Evolutionary conservation across 306 rosid genomes (phyloP).

Genomic region (Vigna trinervia): DNA sequence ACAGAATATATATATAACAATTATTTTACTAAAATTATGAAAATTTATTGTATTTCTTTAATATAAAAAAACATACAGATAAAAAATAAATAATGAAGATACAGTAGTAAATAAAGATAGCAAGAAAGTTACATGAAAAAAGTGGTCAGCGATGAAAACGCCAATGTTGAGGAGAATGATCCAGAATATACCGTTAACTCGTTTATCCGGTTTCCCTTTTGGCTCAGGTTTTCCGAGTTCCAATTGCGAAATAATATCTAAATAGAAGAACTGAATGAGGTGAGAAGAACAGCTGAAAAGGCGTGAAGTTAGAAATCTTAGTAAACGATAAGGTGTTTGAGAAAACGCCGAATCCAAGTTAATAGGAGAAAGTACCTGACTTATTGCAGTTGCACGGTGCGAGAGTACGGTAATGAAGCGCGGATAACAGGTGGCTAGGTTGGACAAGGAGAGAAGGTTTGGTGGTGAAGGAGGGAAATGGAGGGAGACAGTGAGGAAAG

Average conservation of each 20-base stretch:
- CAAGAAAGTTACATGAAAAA: conserved; percentile 59
- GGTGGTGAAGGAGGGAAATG: conserved; percentile 30
- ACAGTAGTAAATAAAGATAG: too few relatives aligned
- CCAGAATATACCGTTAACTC: conserved; percentile 90
- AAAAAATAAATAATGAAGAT: too few relatives aligned
- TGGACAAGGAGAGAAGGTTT: conserved; percentile 15
- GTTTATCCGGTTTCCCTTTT: conserved; percentile 63
- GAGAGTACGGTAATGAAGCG: conserved; percentile 36
- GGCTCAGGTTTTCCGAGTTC: conserved; percentile 67
- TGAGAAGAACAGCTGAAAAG: background rate
- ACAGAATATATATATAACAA: too few relatives aligned
- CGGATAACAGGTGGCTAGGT: conserved; percentile 25
- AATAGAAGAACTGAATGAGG: conserved; percentile 25
- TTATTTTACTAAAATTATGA: too few relatives aligned
- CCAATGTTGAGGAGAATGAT: conserved; percentile 82
- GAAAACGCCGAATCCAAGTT: conserved; percentile 42
- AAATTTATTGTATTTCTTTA: too few relatives aligned
- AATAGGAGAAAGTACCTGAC: conserved; percentile 55
- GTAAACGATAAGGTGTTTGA: conserved; percentile 49
- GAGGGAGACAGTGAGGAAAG: conserved; percentile 28
- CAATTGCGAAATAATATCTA: conserved; percentile 78
- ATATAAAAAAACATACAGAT: too few relatives aligned
- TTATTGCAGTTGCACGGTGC: conserved; percentile 57
- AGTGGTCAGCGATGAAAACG: conserved; percentile 77
- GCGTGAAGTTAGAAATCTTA: background rate